phyloP scores from a whole-genome alignment of 2,329 filamentous ascomycete genomes.

The Septoria linicola region DNA sequence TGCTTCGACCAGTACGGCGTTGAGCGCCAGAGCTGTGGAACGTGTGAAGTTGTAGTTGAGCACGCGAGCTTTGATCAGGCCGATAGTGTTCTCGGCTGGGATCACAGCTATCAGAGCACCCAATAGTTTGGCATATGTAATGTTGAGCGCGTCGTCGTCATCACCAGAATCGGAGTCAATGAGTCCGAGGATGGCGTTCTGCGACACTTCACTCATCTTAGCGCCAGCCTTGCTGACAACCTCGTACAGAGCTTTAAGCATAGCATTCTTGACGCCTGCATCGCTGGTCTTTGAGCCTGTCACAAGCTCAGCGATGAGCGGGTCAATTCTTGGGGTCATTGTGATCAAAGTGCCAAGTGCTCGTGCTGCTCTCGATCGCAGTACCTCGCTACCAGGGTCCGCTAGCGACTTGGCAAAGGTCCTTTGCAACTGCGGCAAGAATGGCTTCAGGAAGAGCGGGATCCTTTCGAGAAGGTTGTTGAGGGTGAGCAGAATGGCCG shows the following conservation, averaged over 20 bases:
- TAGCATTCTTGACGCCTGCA: constrained; percentile 83
- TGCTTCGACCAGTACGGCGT: constrained; percentile 82
- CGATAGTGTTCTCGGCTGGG: constrained; percentile 64
- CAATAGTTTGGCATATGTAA: constrained; percentile 86
- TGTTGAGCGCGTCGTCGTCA: constrained; percentile 69
- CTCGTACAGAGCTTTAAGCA: constrained; percentile 95
- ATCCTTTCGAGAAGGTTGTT: constrained; percentile 98
- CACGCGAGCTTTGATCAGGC: constrained; percentile 69
- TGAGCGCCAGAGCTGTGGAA: constrained; percentile 80
- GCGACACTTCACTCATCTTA: constrained; percentile 91
- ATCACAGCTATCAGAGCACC: constrained; percentile 88
- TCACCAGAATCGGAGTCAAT: constrained; percentile 84
- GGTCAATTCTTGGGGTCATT: constrained; percentile 90
- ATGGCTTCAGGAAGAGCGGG: constrained; percentile 89
- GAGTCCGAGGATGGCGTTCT: constrained; percentile 77
- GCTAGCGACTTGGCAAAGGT: constrained; percentile 96
- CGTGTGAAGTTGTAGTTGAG: constrained; percentile 72
- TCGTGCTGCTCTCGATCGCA: constrained; percentile 86
- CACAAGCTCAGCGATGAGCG: constrained; percentile 86
- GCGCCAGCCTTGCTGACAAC: constrained; percentile 91
- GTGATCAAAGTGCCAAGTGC: constrained; percentile 94
- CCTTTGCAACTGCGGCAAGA: constrained; percentile 91
- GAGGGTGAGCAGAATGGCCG: constrained; percentile 87
- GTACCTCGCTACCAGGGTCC: constrained; percentile 83
- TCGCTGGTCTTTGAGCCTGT: constrained; percentile 93